Base-by-base conservation (phyloP, 371 early-diverging fungal species). In the Mucor velutinosus region DNA sequence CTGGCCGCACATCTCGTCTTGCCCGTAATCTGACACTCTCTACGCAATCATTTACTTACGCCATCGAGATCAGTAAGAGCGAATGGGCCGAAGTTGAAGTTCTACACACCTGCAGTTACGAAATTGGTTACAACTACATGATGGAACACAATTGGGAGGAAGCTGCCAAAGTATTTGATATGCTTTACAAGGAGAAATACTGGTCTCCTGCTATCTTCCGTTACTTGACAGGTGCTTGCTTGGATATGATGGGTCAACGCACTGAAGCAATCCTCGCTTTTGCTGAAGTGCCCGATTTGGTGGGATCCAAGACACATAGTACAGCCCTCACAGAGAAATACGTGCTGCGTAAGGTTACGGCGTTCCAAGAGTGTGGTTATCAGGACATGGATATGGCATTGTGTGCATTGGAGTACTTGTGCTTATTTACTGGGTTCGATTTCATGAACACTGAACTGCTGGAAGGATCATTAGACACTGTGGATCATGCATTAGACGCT, bases 151-250 rank as follows among this genome's bases (percentile, higher is more conserved):
- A 86, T 14, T 89, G 89, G 89, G 79, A 76, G 7, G 79, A 80
- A 35, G 87, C 89, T 7, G 76, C 70, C 37, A 70, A 76, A 14
- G 67, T 81, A 14, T 89, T 87, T 71, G 84, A 87, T 19, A 74
- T 62, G 41, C 77, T 89, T 7, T 85, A 78, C 63, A 77, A 81
- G 41, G 87, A 86, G 14, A 77, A 76, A 43, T 89, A 87, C 62
- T 87, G 87, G 87, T 87, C 88, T 7, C 84, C 81, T 29, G 87
- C 84, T 0, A 81, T 89, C 37, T 86, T 87, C 77, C 72, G 83
- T 12, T 89, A 87, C 66, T 73, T 87, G 58, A 78, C 82, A 27
- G 89, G 87, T 2, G 84, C 83, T 0, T 84, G 86, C 59, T 64
- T 87, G 15, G 87, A 86, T 61, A 84, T 83, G 68, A 62, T 71